Percentiles rank a stretch among this genome's conserved stretches.
These are phyloP conservation scores for Dictyostelium intermedium DNA, from an alignment of 78 protist species.

Conservation along the genomic window DNA sequence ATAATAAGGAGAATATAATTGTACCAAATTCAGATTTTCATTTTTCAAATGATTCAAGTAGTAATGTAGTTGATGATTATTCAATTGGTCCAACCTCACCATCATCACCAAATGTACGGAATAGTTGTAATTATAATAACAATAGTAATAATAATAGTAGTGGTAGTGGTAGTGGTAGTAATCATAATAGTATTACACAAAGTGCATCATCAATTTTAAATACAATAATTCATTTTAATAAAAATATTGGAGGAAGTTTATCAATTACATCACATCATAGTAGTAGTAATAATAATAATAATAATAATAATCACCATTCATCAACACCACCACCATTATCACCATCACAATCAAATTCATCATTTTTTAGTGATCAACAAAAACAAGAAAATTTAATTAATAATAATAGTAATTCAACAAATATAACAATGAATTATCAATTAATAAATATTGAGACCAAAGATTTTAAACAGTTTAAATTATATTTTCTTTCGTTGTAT, in stretches of 20 bases:
- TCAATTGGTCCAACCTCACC: neutral
- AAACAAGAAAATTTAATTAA: neutral
- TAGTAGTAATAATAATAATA: neutral
- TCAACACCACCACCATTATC: neutral
- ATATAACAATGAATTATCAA: neutral
- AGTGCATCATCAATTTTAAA: neutral
- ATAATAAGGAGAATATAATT: neutral
- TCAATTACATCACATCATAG: neutral
- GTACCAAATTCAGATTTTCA: neutral
- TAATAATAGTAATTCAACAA: neutral
- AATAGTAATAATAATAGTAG: neutral
- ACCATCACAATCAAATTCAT: neutral
- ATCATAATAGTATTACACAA: neutral
- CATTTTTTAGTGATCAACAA: neutral
- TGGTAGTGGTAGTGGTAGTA: neutral
- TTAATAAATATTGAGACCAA: neutral
- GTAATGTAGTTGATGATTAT: neutral
- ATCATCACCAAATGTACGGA: neutral
- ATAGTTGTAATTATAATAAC: too few species aligned
- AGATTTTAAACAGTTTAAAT: constrained; percentile 12
- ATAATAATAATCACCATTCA: neutral
- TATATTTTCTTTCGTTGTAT: neutral
- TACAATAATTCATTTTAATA: neutral
- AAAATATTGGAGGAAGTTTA: neutral
- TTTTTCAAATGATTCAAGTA: neutral